Conservation (phyloP, 441 rosid species). For the Hypseocharis bilobata region DNA sequence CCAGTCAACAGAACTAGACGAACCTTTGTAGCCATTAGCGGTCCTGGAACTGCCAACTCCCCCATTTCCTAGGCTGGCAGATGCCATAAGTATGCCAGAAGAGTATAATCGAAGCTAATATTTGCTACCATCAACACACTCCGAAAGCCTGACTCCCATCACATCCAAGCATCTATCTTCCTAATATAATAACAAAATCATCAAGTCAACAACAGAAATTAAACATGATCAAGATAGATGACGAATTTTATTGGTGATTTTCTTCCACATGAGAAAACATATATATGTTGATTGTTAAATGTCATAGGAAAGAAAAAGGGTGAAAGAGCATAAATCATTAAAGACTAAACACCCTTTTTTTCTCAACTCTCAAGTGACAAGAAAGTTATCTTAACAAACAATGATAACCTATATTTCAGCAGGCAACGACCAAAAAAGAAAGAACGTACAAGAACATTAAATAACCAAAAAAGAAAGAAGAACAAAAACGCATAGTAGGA, state of each 20-base stretch:
- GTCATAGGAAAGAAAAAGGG: not conserved
- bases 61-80: constrained; percentile 78
- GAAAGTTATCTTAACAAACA: no score
- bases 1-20: constrained; percentile 93
- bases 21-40: constrained; percentile 61
- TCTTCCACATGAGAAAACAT: not conserved
- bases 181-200: constrained; percentile 28
- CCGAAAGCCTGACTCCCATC: constrained; percentile 29
- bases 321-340: not conserved
- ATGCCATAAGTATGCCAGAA: constrained; percentile 45
- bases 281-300: not conserved
- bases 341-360: not conserved
- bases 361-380: not conserved
- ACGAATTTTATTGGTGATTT: not conserved
- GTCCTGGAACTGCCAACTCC: constrained; percentile 92
- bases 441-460: not conserved
- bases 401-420: not conserved
- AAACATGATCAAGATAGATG: not conserved
- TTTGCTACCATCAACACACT: constrained; percentile 26
- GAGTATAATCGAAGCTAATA: constrained; percentile 30
- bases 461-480: no score
- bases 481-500: no score
- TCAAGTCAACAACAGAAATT: not conserved
- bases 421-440: not conserved
- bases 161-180: constrained; percentile 34